Evolutionary conservation across 768 basidiomycete species (phyloP).

Genomic region (Mycena amicta): DNA sequence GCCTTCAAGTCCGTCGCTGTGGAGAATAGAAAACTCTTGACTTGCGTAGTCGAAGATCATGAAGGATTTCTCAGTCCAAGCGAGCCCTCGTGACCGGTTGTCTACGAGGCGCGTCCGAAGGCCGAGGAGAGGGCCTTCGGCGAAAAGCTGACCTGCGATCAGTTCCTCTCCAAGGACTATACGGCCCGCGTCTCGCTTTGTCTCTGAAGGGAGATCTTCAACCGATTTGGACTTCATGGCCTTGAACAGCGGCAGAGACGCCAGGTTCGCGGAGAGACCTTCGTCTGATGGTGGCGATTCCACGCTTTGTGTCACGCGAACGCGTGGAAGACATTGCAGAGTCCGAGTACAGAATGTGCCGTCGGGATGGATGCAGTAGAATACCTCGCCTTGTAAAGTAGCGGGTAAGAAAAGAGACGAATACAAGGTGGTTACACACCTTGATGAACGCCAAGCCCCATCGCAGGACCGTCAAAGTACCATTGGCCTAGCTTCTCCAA

Average conservation of each 20-base stretch:
- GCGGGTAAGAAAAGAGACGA: constrained; percentile 1
- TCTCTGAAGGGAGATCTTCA: constrained; percentile 41
- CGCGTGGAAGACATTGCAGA: constrained; percentile 37
- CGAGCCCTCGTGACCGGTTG: constrained; percentile 40
- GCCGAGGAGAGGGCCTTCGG: constrained; percentile 29
- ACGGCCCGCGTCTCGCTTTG: constrained; percentile 27
- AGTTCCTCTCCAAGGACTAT: constrained; percentile 34
- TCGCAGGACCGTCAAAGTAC: constrained; percentile 50
- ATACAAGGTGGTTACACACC: constrained; percentile 37
- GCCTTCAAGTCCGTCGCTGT: constrained; percentile 25
- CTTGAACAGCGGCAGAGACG: constrained; percentile 61
- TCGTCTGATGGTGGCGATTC: constrained; percentile 31
- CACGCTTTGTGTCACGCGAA: constrained; percentile 16
- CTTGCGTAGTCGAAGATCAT: constrained; percentile 40
- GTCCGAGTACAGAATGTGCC: constrained; percentile 49
- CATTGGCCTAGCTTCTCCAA: constrained; percentile 58
- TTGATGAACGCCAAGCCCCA: constrained; percentile 48
- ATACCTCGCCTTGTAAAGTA: constrained; percentile 26
- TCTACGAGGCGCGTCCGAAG: constrained; percentile 29
- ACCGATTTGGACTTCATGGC: constrained; percentile 49
- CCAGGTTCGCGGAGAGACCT: constrained; percentile 26
- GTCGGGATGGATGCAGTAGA: constrained; percentile 46
- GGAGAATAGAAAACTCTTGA: constrained; percentile 32
- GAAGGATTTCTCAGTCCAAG: constrained; percentile 50
- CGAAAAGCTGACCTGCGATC: constrained; percentile 36